These are phyloP conservation scores for Zymoseptoria crescenta DNA, from an alignment of 2,329 filamentous ascomycete genomes.

Conservation along the genomic window DNA sequence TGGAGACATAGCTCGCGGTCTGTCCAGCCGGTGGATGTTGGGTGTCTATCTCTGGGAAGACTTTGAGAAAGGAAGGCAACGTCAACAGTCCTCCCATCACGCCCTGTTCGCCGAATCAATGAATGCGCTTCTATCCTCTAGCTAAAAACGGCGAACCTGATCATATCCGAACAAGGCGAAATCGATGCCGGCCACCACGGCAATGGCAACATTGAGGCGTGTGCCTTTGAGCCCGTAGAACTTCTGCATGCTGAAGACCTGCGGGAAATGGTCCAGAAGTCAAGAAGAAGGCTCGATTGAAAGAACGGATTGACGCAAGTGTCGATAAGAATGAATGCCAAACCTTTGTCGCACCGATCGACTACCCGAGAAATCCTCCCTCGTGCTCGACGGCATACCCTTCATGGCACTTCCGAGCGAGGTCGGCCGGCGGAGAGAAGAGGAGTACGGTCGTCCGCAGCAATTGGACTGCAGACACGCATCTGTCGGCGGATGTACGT, in stretches of 20 bases:
- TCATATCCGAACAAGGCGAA: slow-evolving; percentile 22
- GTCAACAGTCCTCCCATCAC: slow-evolving; percentile 39
- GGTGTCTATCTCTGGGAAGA: slow-evolving; percentile 32
- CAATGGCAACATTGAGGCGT: slow-evolving; percentile 36
- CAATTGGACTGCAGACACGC: too few species aligned
- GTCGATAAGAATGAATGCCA: neutral
- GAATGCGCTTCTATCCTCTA: slow-evolving; percentile 8
- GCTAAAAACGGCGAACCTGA: slow-evolving; percentile 21
- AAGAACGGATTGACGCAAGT: neutral
- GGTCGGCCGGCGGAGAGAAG: neutral
- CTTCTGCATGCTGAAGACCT: slow-evolving; percentile 6
- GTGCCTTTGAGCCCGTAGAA: slow-evolving; percentile 37
- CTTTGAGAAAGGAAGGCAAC: slow-evolving; percentile 31
- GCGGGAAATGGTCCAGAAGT: neutral
- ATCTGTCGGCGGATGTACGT: too few species aligned
- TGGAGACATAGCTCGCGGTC: slow-evolving; percentile 9
- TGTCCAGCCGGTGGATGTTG: slow-evolving; percentile 9
- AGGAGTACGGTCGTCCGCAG: neutral
- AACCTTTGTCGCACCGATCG: neutral
- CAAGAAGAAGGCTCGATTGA: neutral
- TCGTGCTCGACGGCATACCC: neutral
- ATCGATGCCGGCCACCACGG: slow-evolving; percentile 38
- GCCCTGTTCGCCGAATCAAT: slow-evolving; percentile 17
- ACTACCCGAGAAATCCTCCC: neutral
- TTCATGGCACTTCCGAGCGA: neutral